A percentile compares a stretch with the other conserved stretches of the same genome.
Evolutionary conservation across 2,329 filamentous ascomycete genomes (phyloP).

Genomic region (Aspergillus novoparasiticus): DNA sequence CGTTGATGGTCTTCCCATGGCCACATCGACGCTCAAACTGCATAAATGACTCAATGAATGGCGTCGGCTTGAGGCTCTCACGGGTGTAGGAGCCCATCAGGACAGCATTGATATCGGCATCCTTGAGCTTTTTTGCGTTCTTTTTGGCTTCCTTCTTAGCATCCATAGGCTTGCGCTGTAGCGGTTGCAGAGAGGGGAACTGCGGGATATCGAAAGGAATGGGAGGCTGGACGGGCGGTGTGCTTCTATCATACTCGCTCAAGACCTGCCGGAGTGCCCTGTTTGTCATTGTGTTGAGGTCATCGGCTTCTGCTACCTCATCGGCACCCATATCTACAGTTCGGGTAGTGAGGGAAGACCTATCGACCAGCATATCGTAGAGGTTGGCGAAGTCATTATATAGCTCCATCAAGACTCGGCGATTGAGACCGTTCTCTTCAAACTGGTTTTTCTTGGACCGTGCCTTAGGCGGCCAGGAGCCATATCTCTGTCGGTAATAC

Average conservation of each 20-base stretch:
- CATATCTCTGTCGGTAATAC: constrained; percentile 69
- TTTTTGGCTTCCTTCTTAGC: constrained; percentile 75
- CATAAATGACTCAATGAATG: constrained; percentile 52
- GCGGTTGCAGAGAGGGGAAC: constrained; percentile 68
- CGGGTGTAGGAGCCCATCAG: constrained; percentile 81
- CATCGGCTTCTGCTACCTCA: constrained; percentile 52
- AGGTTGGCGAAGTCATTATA: constrained; percentile 84
- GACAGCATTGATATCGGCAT: constrained; percentile 74
- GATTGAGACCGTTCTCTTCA: constrained; percentile 81
- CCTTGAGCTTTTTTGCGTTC: constrained; percentile 71
- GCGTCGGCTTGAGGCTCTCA: constrained; percentile 60
- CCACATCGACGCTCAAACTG: constrained; percentile 49
- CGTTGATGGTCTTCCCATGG: constrained; percentile 47
- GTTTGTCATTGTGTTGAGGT: constrained; percentile 60
- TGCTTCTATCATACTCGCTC: constrained; percentile 85
- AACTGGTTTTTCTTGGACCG: constrained; percentile 90
- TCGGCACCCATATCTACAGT: constrained; percentile 66
- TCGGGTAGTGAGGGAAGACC: constrained; percentile 74
- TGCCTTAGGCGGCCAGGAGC: constrained; percentile 88
- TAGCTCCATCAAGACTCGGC: constrained; percentile 76
- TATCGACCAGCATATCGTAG: constrained; percentile 87
- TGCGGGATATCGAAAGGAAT: constrained; percentile 87
- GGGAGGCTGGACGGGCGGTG: constrained; percentile 85
- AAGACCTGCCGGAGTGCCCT: constrained; percentile 77
- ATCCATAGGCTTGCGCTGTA: constrained; percentile 67